Percentiles rank a stretch among this genome's conserved stretches.
Conservation (phyloP, 2,329 filamentous ascomycete species). For the Plectosphaerella sp. region DNA sequence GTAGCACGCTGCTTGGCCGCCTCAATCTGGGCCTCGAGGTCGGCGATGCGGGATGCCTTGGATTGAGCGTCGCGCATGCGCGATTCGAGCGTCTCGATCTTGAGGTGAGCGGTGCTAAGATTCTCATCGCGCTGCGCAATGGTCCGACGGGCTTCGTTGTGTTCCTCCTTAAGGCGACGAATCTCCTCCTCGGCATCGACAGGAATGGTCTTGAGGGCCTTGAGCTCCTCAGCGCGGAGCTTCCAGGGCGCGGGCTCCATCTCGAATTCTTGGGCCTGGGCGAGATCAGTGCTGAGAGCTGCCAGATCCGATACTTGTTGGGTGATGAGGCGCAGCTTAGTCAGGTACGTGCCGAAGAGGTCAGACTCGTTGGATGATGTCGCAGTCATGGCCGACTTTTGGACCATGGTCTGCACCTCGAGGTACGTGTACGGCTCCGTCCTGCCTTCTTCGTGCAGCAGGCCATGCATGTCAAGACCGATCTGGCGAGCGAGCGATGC, state of each 20-base stretch:
- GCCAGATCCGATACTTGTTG: slow-evolving; percentile 66
- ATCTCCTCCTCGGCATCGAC: slow-evolving; percentile 84
- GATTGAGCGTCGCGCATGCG: slow-evolving; percentile 79
- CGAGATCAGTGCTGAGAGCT: slow-evolving; percentile 64
- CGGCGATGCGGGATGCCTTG: slow-evolving; percentile 66
- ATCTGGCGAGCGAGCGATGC: slow-evolving; percentile 62
- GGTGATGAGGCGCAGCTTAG: slow-evolving; percentile 61
- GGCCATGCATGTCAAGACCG: slow-evolving; percentile 59
- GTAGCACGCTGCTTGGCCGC: slow-evolving; percentile 44
- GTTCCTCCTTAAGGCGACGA: slow-evolving; percentile 71
- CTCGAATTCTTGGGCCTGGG: slow-evolving; percentile 76
- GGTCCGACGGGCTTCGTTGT: slow-evolving; percentile 69
- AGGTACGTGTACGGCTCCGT: slow-evolving; percentile 60
- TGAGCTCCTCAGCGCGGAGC: slow-evolving; percentile 74
- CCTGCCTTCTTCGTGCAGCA: slow-evolving; percentile 70
- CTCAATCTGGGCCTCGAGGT: slow-evolving; percentile 57
- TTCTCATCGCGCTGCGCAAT: slow-evolving; percentile 74
- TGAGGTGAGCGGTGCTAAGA: slow-evolving; percentile 81
- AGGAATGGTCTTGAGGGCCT: slow-evolving; percentile 73
- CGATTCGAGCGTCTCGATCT: slow-evolving; percentile 88
- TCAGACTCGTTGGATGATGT: slow-evolving; percentile 59
- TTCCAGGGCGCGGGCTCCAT: slow-evolving; percentile 75
- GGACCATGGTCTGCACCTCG: slow-evolving; percentile 63
- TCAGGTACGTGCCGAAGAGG: slow-evolving; percentile 63
- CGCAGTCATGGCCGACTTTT: slow-evolving; percentile 46